phyloP scores from a whole-genome alignment of 129 eudicot species.

The Saussurea involucrata region DNA sequence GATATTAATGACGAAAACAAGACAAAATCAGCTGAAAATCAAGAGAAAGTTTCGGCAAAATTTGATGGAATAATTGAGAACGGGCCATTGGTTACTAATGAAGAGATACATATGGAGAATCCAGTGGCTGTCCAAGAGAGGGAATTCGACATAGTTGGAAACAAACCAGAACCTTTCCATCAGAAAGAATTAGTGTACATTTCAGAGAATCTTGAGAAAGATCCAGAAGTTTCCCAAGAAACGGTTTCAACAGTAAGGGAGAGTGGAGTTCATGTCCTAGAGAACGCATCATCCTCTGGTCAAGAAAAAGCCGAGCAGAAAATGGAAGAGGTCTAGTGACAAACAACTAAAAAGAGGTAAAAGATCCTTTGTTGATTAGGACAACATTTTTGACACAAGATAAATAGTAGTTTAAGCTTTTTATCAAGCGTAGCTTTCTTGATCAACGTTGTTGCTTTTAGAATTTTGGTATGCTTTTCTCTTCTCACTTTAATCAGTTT shows the following conservation, averaged over 20 bases:
- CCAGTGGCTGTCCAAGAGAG: not conserved
- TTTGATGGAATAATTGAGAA: not conserved
- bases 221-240: slow-evolving; percentile 11
- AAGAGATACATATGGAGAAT: not conserved
- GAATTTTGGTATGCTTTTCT: slow-evolving; percentile 12
- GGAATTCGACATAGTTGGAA: not conserved
- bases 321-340: not conserved
- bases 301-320: not conserved
- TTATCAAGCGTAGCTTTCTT: not conserved
- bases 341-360: not conserved
- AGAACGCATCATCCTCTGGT: not conserved
- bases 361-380: slow-evolving; percentile 14
- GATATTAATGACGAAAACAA: slow-evolving; percentile 17
- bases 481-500: not conserved
- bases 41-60: not conserved
- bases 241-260: not conserved
- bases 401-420: slow-evolving; percentile 10
- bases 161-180: not conserved
- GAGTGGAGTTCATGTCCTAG: not conserved
- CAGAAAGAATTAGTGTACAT: slow-evolving; percentile 3
- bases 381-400: slow-evolving; percentile 19
- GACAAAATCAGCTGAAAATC: slow-evolving; percentile 2
- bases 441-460: not conserved
- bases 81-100: not conserved
- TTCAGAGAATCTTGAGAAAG: slow-evolving; percentile 3